Conservation (phyloP, 495 filamentous ascomycete genomes). For the Staphylotrichum tortipilum region DNA sequence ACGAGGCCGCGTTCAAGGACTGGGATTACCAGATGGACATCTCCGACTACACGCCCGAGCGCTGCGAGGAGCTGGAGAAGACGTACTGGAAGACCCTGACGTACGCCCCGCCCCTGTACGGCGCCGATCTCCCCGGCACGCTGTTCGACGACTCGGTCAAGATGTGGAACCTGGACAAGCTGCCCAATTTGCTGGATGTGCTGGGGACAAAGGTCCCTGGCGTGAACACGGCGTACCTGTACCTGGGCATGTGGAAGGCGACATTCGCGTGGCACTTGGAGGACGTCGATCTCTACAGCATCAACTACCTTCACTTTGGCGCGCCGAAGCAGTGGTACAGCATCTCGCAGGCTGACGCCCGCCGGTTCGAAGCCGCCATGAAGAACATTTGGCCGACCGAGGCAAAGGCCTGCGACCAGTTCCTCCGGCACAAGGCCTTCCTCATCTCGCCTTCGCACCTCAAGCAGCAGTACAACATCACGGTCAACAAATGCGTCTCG, state of each 20-base stretch:
- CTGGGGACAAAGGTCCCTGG: conserved; percentile 91
- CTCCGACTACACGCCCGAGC: conserved; percentile 77
- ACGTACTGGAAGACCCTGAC: conserved; percentile 95
- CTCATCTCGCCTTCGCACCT: conserved; percentile 89
- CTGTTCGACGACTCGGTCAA: conserved; percentile 85
- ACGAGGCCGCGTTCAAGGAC: conserved; percentile 76
- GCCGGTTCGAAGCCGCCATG: conserved; percentile 91
- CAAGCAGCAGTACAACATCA: conserved; percentile 81
- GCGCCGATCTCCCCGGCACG: conserved; percentile 91
- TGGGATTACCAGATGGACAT: conserved; percentile 84
- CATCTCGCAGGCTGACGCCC: conserved; percentile 93
- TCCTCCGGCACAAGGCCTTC: conserved; percentile 95
- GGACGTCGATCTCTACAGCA: conserved; percentile 97
- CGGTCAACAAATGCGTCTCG: conserved; percentile 91
- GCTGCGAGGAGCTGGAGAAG: conserved; percentile 87
- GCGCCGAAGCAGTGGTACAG: conserved; percentile 99
- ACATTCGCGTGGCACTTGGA: conserved; percentile 99
- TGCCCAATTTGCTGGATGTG: conserved; percentile 88
- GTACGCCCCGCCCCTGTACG: conserved; percentile 89
- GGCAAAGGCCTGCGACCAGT: conserved; percentile 94
- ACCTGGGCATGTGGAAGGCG: conserved; percentile 98
- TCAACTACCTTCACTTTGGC: conserved; percentile 98
- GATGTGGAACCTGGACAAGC: conserved; percentile 87
- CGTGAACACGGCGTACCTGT: conserved; percentile 97
- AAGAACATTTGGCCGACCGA: conserved; percentile 90